Evolutionary conservation across 1,139 yeast genomes (phyloP), one percentile per base, ranked within the genome.

Genomic region (Lodderomyces pseudojiufengensis): DNA sequence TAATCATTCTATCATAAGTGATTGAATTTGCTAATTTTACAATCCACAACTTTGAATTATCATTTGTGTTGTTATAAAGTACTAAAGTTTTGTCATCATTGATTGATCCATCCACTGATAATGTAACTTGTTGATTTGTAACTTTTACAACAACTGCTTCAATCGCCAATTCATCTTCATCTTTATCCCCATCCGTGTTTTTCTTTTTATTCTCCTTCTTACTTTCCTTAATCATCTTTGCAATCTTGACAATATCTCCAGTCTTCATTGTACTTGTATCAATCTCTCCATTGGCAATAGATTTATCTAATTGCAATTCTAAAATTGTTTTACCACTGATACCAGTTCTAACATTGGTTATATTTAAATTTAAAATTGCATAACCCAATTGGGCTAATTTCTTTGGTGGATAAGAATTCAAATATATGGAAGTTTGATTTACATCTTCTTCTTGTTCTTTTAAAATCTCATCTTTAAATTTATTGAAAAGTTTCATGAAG

Each of bases 1-100:
- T 77, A 36, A 79, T 77, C 95, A 92, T 87, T 44, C 97, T 55
- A 45, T 80, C 79, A 49, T 82, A 84, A 0, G 90, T 82, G 9
- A 79, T 65, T 5, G 84, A 77, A 60, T 76, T 86, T 41, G 81
- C 66, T n/a, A 84, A 59, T 51, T 83, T 80, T 4, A 80, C 80
- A 1, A 83, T 54, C 80, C 84, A 80, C 41, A 81, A 57, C 36
- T 78, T 69, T 11, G 58, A 54, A 28, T 46, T 48, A 35, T 65
- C 73, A 39, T 50, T 57, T 1, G 73, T 66, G 39, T 68, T 68
- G 42, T 73, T 75, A 38, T 70, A 64, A 12, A 78, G 61, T 13
- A 54, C 54, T 28, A 72, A 50, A 7, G 72, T 52, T 26, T 63
- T 63, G 3, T 74, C 80, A 41, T 73, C 77, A 12, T 61, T 54